Conservation (phyloP, 345 rosid genomes). For the Tarenaya hassleriana region DNA sequence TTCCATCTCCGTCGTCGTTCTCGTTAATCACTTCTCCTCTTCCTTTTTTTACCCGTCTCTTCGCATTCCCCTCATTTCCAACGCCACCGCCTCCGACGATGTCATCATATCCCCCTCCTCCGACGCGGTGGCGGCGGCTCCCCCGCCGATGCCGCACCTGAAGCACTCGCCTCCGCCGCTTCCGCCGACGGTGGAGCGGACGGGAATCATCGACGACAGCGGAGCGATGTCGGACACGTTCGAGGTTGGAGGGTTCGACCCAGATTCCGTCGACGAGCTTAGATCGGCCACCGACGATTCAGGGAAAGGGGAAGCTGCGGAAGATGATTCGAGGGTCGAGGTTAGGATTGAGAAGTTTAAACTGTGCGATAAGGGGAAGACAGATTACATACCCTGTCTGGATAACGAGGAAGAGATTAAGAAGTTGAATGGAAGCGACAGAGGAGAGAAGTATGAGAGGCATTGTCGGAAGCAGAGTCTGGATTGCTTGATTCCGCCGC, state of each 20-base stretch:
- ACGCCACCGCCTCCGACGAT: conserved; percentile 7
- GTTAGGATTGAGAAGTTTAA: conserved; percentile 23
- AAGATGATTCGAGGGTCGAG: neutral
- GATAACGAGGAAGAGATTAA: conserved; percentile 38
- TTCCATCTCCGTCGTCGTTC: conserved; percentile 24
- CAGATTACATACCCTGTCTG: conserved; percentile 46
- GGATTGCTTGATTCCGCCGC: conserved; percentile 52
- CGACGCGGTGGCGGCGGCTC: conserved; percentile 16
- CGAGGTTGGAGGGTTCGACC: conserved; percentile 38
- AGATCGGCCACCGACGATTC: conserved; percentile 19
- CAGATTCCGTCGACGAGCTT: conserved; percentile 28
- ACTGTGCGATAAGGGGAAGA: conserved; percentile 33
- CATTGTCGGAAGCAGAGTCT: conserved; percentile 43
- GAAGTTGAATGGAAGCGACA: conserved; percentile 22
- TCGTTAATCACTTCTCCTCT: conserved; percentile 29
- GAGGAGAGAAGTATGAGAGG: conserved; percentile 40
- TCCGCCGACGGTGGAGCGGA: conserved; percentile 34
- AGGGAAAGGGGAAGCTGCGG: conserved; percentile 10
- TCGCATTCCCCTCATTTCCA: conserved; percentile 14
- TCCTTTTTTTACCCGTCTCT: conserved; percentile 26
- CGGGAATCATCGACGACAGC: conserved; percentile 52
- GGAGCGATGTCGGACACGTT: conserved; percentile 52
- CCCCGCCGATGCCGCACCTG: conserved; percentile 17
- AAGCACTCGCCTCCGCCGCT: conserved; percentile 29
- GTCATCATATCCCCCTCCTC: neutral